These are phyloP conservation scores for Hippophae rhamnoides DNA, from an alignment of 306 rosid genomes.

Conservation along the genomic window DNA sequence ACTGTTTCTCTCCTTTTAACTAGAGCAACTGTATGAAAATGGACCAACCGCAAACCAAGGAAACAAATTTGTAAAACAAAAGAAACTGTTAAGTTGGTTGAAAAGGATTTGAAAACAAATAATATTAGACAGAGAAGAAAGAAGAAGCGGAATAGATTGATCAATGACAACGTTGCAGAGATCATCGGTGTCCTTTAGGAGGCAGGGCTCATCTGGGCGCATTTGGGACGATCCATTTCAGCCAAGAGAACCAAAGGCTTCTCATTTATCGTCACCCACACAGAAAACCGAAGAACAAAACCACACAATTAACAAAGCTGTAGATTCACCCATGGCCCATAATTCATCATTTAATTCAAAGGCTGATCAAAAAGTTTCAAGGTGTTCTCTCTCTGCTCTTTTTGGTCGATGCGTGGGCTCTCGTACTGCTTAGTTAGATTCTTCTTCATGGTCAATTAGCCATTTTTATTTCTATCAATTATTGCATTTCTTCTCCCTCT, in stretches of 20 bases:
- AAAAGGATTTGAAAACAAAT: neutral
- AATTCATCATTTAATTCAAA: constrained; percentile 16
- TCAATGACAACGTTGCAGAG: constrained; percentile 49
- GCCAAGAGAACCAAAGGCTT: constrained; percentile 14
- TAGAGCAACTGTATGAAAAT: constrained; percentile 1
- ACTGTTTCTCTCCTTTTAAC: neutral
- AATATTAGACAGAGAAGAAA: neutral
- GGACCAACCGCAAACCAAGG: constrained; percentile 4
- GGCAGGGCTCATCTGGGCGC: constrained; percentile 80
- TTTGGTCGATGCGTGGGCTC: constrained; percentile 44
- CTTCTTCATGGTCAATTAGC: constrained; percentile 7
- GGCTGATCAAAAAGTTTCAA: constrained; percentile 19
- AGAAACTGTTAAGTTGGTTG: constrained; percentile 15
- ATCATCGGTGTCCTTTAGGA: constrained; percentile 51
- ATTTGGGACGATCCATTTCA: constrained; percentile 45
- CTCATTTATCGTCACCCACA: neutral
- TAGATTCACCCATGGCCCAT: neutral
- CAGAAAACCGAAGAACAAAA: constrained; percentile 8
- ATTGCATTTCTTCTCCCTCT: neutral
- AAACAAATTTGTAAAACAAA: constrained; percentile 3
- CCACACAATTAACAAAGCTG: constrained; percentile 2
- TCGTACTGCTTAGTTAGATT: constrained; percentile 3
- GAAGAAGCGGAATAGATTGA: neutral
- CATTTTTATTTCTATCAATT: constrained; percentile 1
- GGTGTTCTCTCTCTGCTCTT: constrained; percentile 25